Evolutionary conservation across 2,329 filamentous ascomycete species (phyloP).

Genomic region (Triangularia setosa): DNA sequence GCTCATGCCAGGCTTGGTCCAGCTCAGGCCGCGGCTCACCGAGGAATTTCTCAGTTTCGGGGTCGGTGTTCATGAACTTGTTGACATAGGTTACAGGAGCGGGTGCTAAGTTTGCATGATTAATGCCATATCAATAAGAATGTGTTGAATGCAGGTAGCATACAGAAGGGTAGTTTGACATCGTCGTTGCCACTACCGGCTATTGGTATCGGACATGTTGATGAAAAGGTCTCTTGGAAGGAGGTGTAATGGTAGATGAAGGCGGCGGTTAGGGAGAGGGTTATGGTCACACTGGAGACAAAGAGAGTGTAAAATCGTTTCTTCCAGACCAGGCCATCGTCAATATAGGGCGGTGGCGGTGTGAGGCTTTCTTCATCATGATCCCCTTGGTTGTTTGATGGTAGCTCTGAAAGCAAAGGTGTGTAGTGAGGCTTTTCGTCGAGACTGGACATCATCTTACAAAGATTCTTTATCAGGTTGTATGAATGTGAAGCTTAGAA

Average conservation of each 20-base stretch:
- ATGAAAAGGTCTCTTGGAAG: not conserved
- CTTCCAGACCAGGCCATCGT: not conserved
- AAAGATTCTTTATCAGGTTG: not conserved
- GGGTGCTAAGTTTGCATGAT: constrained; percentile 4
- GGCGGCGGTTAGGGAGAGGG: not conserved
- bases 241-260: not conserved
- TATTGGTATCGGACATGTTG: not conserved
- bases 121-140: not conserved
- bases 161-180: constrained; percentile 1
- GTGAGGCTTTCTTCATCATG: not conserved
- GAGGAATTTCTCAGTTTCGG: constrained; percentile 15
- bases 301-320: not conserved
- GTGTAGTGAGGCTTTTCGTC: constrained; percentile 3
- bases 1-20: constrained; percentile 15
- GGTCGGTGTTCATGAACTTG: constrained; percentile 7
- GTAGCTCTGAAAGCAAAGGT: not conserved
- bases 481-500: not conserved
- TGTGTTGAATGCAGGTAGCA: not conserved
- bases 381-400: not conserved
- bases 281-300: not conserved
- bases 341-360: not conserved
- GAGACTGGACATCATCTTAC: not conserved
- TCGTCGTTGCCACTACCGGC: not conserved
- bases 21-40: constrained; percentile 14
- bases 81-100: constrained; percentile 14